Conservation (phyloP, 139 green algal genomes). For the Picochlorum sp. region DNA sequence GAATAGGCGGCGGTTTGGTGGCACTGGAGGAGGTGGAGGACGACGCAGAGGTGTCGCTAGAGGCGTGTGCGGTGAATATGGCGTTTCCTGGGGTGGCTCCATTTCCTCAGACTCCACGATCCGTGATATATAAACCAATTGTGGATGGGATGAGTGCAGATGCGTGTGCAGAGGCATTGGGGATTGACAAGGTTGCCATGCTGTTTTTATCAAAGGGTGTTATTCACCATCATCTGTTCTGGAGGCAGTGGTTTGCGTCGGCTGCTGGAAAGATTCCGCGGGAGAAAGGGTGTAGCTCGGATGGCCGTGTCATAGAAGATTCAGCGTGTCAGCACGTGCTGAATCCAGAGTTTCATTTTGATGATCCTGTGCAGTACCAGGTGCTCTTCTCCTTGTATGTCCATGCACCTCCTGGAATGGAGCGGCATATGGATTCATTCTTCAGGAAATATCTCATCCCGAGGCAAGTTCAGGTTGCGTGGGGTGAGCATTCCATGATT, state of each 20-base stretch:
- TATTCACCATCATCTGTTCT: slow-evolving; percentile 20
- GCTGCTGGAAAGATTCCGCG: slow-evolving; percentile 19
- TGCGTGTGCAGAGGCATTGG: not conserved
- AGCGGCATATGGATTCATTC: not conserved
- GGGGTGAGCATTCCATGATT: slow-evolving; percentile 1
- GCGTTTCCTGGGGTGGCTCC: not conserved
- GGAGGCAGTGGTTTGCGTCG: slow-evolving; percentile 22
- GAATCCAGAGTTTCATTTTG: not conserved
- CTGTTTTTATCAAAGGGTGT: slow-evolving; percentile 22
- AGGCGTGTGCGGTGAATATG: not conserved
- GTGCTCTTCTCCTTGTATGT: slow-evolving; percentile 36
- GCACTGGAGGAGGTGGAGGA: not conserved
- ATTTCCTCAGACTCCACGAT: not conserved
- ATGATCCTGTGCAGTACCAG: slow-evolving; percentile 9
- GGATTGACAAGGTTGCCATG: slow-evolving; percentile 25
- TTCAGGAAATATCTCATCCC: slow-evolving; percentile 6
- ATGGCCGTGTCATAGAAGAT: not conserved
- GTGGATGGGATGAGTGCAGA: not conserved
- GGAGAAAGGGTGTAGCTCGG: not conserved
- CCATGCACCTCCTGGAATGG: slow-evolving; percentile 17
- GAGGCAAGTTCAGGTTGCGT: slow-evolving; percentile 10
- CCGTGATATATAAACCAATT: not conserved
- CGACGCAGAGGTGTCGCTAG: not conserved
- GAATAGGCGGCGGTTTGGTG: too few species aligned
- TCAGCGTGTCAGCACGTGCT: not conserved